Evolutionary conservation across 768 basidiomycete genomes (phyloP).

Genomic region (Mycena maculata): DNA sequence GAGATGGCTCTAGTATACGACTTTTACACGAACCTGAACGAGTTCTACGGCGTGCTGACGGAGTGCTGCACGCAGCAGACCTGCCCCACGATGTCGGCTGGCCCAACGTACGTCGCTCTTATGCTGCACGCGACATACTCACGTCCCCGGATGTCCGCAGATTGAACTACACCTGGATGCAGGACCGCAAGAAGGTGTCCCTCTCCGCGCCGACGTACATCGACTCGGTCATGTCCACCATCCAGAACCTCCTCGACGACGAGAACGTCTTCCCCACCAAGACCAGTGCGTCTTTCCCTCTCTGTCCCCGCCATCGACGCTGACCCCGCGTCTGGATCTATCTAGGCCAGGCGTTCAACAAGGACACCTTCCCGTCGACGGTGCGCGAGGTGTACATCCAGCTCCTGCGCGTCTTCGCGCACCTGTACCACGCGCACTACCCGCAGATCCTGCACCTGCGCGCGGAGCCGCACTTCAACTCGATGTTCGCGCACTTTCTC

Average conservation of each 20-base stretch:
- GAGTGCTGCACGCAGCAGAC: conserved; percentile 92
- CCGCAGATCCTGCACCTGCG: conserved; percentile 92
- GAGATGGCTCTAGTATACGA: conserved; percentile 78
- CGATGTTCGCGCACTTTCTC: conserved; percentile 97
- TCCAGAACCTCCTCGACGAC: conserved; percentile 94
- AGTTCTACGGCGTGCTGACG: conserved; percentile 94
- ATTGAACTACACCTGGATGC: conserved; percentile 94
- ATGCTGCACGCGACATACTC: neutral
- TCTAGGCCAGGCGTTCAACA: conserved; percentile 85
- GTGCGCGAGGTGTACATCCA: conserved; percentile 97
- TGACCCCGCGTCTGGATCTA: neutral
- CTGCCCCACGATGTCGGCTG: conserved; percentile 94
- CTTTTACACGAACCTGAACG: conserved; percentile 97
- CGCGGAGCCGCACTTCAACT: conserved; percentile 95
- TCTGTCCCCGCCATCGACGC: neutral
- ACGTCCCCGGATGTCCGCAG: conserved; percentile 52
- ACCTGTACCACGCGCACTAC: conserved; percentile 98
- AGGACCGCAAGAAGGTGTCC: conserved; percentile 87
- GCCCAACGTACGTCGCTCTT: conserved; percentile 70
- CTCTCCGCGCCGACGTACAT: conserved; percentile 96
- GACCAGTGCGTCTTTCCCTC: conserved; percentile 67
- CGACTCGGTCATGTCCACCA: conserved; percentile 97
- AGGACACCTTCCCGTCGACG: conserved; percentile 79
- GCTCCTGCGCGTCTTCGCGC: conserved; percentile 96
- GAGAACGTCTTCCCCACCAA: conserved; percentile 96